Evolutionary conservation across 1,284 basidiomycete genomes (phyloP), one percentile per base, ranked within the genome.

Genomic region (Trametes polyzona): DNA sequence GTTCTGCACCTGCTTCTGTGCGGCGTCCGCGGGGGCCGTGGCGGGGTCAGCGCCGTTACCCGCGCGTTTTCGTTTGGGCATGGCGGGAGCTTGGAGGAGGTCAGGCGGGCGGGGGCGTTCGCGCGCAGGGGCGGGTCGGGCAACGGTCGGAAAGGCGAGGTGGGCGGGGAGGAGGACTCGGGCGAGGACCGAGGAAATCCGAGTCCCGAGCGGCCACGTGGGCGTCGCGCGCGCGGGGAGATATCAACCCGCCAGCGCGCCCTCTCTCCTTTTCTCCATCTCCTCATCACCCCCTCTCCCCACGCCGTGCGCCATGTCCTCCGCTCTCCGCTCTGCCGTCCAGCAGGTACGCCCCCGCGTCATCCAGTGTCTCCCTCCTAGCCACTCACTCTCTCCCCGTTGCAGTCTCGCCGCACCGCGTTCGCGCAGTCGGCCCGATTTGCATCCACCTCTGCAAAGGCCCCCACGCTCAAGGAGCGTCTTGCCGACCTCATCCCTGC

Each of bases 401-500:
- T 33, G 30, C 62, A 75, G 68, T 72, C 70, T 48, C 57, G 61
- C 56, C 81, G 83, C 47, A 74, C 79, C 42, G 70, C 77, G 30
- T 69, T 80, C 58, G 70, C 81, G 77, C 69, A 71, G 72, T 76
- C 81, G 52, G 79, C 79, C 62, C 81, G 87, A 55, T 84, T 86
- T 67, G 83, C 83, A 39, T 88, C 88, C 21, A 80, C 91, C 36
- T 79, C 83, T 51, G 74, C 84, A 44, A 92, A 87, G 75, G 83
- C 83, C 46, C 81, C 84, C 64, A 87, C 92, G 41, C 84, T 96
- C 74, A 95, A 95, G 79, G 93, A 96, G 77, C 84, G 93, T 59
- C 82, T 97, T 62, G 84, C 90, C 47, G 91, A 96, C 77, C 86
- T 97, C 74, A 96, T 97, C 69, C 95, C 95, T 61, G 80, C 82